phyloP scores from a whole-genome alignment of 441 rosid species.

The Raphanus hybrid region DNA sequence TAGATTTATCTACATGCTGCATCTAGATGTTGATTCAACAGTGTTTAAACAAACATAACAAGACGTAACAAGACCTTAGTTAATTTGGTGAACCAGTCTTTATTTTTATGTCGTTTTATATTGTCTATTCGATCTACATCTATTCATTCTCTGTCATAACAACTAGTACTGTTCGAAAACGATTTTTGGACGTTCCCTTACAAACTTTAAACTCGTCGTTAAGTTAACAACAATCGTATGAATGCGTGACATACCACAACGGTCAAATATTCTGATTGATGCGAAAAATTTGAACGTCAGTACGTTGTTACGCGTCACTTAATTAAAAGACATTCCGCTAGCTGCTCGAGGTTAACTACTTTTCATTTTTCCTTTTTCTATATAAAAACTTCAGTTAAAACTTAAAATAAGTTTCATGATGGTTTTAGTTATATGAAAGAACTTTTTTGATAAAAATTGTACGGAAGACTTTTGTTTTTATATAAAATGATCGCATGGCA shows the following conservation, averaged over 20 bases:
- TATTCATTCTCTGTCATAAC: not conserved
- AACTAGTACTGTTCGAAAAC: not conserved
- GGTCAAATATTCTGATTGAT: not conserved
- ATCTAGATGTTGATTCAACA: no score
- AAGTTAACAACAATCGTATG: not conserved
- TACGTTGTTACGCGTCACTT: not conserved
- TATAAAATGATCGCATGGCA: not conserved
- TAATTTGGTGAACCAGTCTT: no score
- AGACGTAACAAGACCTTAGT: no score
- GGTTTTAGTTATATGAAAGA: not conserved
- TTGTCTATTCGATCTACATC: not conserved
- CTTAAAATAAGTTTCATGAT: not conserved
- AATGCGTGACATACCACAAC: not conserved
- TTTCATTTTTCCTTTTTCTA: no score
- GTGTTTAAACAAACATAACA: no score
- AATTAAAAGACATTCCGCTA: not conserved
- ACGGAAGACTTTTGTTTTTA: not conserved
- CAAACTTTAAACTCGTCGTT: not conserved
- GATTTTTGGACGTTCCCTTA: not conserved
- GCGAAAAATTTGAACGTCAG: not conserved
- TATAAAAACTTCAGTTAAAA: not conserved
- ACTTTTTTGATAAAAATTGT: not conserved
- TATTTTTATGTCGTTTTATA: no score
- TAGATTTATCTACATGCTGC: no score
- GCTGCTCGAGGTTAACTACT: not conserved